Evolutionary conservation across 2,329 filamentous ascomycete genomes (phyloP).

Genomic region (Fusarium avenaceum): DNA sequence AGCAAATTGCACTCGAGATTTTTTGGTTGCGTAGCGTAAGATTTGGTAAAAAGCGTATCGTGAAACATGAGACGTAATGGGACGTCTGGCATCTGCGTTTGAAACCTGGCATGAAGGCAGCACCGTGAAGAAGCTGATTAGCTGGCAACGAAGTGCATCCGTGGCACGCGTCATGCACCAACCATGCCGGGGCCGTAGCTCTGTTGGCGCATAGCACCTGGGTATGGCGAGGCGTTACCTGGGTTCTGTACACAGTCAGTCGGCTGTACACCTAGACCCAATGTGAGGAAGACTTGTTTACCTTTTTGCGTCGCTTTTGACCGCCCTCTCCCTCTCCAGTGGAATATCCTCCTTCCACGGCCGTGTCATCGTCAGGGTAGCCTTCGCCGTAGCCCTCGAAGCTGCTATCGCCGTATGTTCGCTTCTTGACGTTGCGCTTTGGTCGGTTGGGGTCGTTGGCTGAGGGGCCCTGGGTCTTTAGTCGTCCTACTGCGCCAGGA

Average conservation of each 20-base stretch:
- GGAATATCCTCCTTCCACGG: conserved; percentile 72
- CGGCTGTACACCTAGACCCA: conserved; percentile 43
- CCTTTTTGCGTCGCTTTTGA: conserved; percentile 76
- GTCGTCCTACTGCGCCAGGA: conserved; percentile 53
- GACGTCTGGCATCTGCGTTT: conserved; percentile 23
- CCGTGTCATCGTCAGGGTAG: conserved; percentile 75
- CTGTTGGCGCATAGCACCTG: conserved; percentile 62
- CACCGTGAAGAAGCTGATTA: not conserved
- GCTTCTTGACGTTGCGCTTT: conserved; percentile 77
- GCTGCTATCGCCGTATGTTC: conserved; percentile 80
- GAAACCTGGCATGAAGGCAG: conserved; percentile 9
- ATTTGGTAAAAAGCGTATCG: conserved; percentile 29
- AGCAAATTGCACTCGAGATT: conserved; percentile 32
- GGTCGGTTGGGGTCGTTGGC: conserved; percentile 67
- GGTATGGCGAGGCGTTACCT: conserved; percentile 59
- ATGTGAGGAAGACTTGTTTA: conserved; percentile 48
- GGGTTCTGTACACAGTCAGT: conserved; percentile 64
- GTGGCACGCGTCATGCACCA: conserved; percentile 60
- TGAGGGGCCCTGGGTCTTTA: conserved; percentile 56
- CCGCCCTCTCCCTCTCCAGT: conserved; percentile 78
- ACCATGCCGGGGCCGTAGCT: conserved; percentile 72
- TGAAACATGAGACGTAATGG: conserved; percentile 23
- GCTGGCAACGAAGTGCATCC: conserved; percentile 1
- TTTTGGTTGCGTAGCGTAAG: conserved; percentile 47
- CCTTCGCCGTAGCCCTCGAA: conserved; percentile 82